These are phyloP conservation scores for Crithidia brevicula DNA, from an alignment of 208 protist species.

Conservation along the genomic window DNA sequence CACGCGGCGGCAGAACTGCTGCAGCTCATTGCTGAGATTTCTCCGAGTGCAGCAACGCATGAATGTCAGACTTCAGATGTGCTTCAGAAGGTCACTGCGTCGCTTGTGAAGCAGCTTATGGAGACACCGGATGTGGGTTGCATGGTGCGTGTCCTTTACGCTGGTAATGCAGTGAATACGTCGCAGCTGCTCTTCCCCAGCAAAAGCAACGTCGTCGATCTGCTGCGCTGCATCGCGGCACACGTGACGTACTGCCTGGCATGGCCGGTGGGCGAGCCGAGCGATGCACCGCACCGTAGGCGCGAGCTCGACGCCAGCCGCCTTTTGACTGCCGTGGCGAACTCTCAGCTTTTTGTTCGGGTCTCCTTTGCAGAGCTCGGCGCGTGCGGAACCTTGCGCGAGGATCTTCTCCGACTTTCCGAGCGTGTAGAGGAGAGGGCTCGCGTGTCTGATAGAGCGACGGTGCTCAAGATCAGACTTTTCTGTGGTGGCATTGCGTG, in stretches of 20 bases:
- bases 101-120: slow-evolving; percentile 10
- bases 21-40: slow-evolving; percentile 2
- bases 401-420: not conserved
- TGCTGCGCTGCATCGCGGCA: slow-evolving; percentile 11
- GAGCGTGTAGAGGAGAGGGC: slow-evolving; percentile 6
- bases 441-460: not conserved
- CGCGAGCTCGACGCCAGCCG: not conserved
- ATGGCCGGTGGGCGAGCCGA: not conserved
- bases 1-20: slow-evolving; percentile 15
- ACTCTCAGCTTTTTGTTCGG: slow-evolving; percentile 14
- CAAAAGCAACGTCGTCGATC: not conserved
- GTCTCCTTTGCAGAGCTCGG: not conserved
- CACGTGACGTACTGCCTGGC: not conserved
- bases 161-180: not conserved
- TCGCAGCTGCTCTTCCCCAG: slow-evolving; percentile 20
- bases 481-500: too few relatives aligned
- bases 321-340: slow-evolving; percentile 10
- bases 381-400: not conserved
- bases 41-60: not conserved
- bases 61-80: too few relatives aligned
- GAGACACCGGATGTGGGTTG: not conserved
- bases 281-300: not conserved
- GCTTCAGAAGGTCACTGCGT: not conserved
- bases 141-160: slow-evolving; percentile 13
- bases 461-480: slow-evolving; percentile 21